Base-by-base conservation (phyloP, 2,329 filamentous ascomycete species). In the Tolypocladium ovalisporum region DNA sequence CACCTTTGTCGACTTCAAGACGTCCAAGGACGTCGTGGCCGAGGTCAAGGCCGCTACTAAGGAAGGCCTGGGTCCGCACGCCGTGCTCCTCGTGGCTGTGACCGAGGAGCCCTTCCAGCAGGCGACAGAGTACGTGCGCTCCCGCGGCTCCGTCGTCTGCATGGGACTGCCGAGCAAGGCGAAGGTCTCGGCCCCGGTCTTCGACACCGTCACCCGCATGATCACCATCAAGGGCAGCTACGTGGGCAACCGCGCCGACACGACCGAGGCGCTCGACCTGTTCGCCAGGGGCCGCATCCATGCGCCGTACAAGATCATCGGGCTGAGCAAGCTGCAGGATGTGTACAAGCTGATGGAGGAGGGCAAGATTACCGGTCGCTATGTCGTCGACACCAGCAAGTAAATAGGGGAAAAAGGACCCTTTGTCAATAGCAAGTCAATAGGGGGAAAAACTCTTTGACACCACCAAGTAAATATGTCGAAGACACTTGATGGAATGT, bases 21-120 rank as follows among this genome's bases (percentile, higher is more conserved):
- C 76, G 58, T 85, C 83, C 70, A 83, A 86, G 73, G 87, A 96
- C 74, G 73, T 97, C 32, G 87, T 96, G 64, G 83, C 83, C 64
- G 90, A 95, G 63, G 92, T 97, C 62, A 89, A 91, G 77, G 85
- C 84, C 52, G 86, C 86, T 34, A 95, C 90, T 1, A 75, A 83
- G 34, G 90, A 93, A 65, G 89, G 89, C 24, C 81, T 90, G 19
- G 93, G 93, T 55, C 91, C 92, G 6, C 88, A 96, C 67, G 92
- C 90, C 42, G 91, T 93, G 60, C 79, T 97, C 63, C 80, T 97
- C 51, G 84, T 97, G 60, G 92, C 93, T 60, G 91, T 90, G 55
- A 83, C 79, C 65, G 92, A 97, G 81, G 90, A 87, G 79, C 93
- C 93, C 56, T 97, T 97, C 85, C 90, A 96, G 77, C 92, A 97